Evolutionary conservation across 257 asterid species (phyloP), one percentile per base, ranked within the genome.

Genomic region (Voacanga thouarsii): DNA sequence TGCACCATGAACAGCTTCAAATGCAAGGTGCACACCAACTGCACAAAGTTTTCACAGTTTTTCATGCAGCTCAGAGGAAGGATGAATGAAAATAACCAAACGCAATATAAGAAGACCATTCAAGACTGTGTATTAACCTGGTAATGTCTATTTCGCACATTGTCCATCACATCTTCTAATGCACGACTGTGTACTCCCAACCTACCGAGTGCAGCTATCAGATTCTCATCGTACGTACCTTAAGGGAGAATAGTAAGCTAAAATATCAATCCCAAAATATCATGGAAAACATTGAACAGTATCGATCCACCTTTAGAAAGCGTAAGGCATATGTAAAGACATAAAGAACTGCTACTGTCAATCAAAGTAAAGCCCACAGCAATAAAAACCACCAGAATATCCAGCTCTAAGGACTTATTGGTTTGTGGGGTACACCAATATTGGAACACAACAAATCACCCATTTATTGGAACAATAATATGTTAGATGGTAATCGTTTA

Each of bases 11-110:
- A 93, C 87, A 82, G 98, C 96, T 88, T 96, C 99, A 84, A 92
- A 96, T 69, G 98, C 86, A 96, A 90, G 55, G 97, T 96, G 57
- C 99, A 96, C 16, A 97, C 98, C 87, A 93, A 80, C 98, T 96
- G 92, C 86, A 83, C 53, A 80, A 74, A 66, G 72, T n/a, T 55
- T 24, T 63, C 75, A 65, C 6, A 60, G 24, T 16, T 61, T 69
- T 59, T 41, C 7, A n/a, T 73, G 30, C 56, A 81, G 28, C 45
- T 43, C 67, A 24, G 23, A 28, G 21, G 47, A 12, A 65, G 24
- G 55, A 44, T 41, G 47, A 59, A 59, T 9, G 6, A 59, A 64
- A 80, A 30, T 26, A 49, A 71, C 68, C 71, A 24, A 6, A 78
- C 56, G 68, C 39, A 74, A 72, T 64, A 37, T 70, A 49, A 79